These are phyloP conservation scores for Tricholoma hemisulphureum DNA, from an alignment of 768 basidiomycete genomes.

Conservation along the genomic window DNA sequence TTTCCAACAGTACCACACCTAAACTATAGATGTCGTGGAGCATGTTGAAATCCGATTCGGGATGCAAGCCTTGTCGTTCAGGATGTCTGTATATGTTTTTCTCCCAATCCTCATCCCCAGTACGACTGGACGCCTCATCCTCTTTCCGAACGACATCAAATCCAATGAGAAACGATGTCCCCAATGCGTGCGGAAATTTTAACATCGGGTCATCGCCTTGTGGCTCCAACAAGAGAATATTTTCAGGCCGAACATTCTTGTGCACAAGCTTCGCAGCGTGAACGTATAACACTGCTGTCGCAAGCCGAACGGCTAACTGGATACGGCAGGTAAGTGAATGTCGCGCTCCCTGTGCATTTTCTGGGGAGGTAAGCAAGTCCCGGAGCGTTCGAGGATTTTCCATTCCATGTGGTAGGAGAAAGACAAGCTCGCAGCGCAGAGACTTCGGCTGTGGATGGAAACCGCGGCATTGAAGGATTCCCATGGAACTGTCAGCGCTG, in stretches of 20 bases:
- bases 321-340: constrained; percentile 3
- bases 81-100: constrained; percentile 8
- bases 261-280: constrained; percentile 6
- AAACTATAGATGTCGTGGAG: constrained; percentile 7
- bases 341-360: constrained; percentile 3
- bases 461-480: constrained; percentile 3
- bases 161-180: constrained; percentile 3
- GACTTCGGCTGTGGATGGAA: neutral
- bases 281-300: constrained; percentile 6
- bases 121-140: constrained; percentile 2
- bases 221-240: constrained; percentile 4
- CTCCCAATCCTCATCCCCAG: constrained; percentile 5
- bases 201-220: neutral
- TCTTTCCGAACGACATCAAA: constrained; percentile 5
- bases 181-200: constrained; percentile 1
- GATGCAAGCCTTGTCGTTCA: constrained; percentile 3
- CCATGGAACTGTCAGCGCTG: constrained; percentile 1
- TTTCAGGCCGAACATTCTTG: constrained; percentile 7
- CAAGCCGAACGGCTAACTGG: neutral
- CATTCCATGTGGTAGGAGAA: neutral
- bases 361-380: constrained; percentile 4
- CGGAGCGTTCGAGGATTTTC: constrained; percentile 5
- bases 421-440: constrained; percentile 1
- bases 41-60: constrained; percentile 5
- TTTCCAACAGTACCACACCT: constrained; percentile 4